Evolutionary conservation across 139 green algal species (phyloP), one percentile per base, ranked within the genome.

Genomic region (Chlorella ohadii): DNA sequence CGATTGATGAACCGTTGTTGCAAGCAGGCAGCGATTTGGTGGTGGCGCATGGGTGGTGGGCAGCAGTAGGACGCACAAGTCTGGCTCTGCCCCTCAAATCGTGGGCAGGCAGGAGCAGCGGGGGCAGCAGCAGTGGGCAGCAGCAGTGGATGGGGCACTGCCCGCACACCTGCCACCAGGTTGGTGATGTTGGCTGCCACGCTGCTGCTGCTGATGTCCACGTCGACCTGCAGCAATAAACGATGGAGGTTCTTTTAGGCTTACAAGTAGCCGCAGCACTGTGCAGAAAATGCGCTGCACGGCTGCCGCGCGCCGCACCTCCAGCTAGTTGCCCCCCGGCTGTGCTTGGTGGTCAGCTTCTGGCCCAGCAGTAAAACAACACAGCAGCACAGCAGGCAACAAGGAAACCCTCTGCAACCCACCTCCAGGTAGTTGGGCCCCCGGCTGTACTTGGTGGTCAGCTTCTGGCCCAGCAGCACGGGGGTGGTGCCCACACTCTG

Each of bases 401-500:
- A 51, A 6, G 9, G n/a, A n/a, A n/a, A n/a, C n/a, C n/a, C n/a
- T n/a, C 11, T 16, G 7, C 44, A 59, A 59, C 51, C 12, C 1
- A 76, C 38, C 55, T 81, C 74, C 44, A 81, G 47, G 44, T 78
- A 78, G 44, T 78, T 78, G 44, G 27, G 4, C 13, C 44, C 44
- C 39, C 82, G 86, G 13, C 57, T 84, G 82, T 92, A 92, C 64
- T 84, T 88, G 51, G 89, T 91, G 36, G 78, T 89, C 57, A 93
- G 86, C 85, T 93, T 93, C 51, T 91, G 83, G 11, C 91, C 91
- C 38, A 94, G 85, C 41, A 94, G 70, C 22, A 92, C 88, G 64
- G 91, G 91, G 20, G 91, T 94, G 68, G 89, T 88, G 65, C 91
- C 90, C 39, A 94, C 90, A 20, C 47, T 73, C 77, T 94, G 87